phyloP scores from a whole-genome alignment of 2,329 filamentous ascomycete species.

The Hirsutella thompsonii region DNA sequence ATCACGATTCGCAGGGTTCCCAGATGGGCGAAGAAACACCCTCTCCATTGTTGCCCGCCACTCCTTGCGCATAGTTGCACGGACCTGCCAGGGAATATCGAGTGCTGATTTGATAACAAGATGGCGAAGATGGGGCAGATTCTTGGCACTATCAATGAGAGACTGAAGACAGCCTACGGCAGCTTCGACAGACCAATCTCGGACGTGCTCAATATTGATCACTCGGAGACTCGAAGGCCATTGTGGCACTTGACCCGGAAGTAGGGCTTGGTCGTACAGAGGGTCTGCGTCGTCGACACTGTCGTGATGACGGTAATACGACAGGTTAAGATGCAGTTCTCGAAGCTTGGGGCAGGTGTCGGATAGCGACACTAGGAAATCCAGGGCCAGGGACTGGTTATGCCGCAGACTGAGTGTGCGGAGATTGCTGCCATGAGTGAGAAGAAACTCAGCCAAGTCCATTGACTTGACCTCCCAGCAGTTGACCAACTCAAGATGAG shows the following conservation, averaged over 20 bases:
- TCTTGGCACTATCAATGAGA: conserved; percentile 56
- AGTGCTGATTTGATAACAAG: conserved; percentile 67
- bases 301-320: conserved; percentile 59
- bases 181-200: conserved; percentile 56
- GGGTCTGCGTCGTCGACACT: conserved; percentile 62
- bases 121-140: conserved; percentile 53
- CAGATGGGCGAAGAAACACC: conserved; percentile 45
- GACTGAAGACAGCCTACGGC: conserved; percentile 72
- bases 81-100: conserved; percentile 68
- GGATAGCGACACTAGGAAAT: conserved; percentile 57
- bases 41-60: conserved; percentile 62
- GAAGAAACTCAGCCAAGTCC: conserved; percentile 51
- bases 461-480: conserved; percentile 64
- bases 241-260: conserved; percentile 49
- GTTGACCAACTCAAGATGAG: conserved; percentile 61
- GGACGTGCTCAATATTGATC: conserved; percentile 65
- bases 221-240: conserved; percentile 65
- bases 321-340: conserved; percentile 63
- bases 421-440: conserved; percentile 53
- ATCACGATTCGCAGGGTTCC: conserved; percentile 22
- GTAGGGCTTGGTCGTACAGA: conserved; percentile 57
- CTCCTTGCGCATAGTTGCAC: conserved; percentile 63
- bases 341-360: conserved; percentile 57
- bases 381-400: conserved; percentile 65
- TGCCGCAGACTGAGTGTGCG: conserved; percentile 58